Percentiles rank a stretch among this genome's conserved stretches.
These are phyloP conservation scores for Beauveria caledonica DNA, from an alignment of 2,329 filamentous ascomycete species.

Conservation along the genomic window DNA sequence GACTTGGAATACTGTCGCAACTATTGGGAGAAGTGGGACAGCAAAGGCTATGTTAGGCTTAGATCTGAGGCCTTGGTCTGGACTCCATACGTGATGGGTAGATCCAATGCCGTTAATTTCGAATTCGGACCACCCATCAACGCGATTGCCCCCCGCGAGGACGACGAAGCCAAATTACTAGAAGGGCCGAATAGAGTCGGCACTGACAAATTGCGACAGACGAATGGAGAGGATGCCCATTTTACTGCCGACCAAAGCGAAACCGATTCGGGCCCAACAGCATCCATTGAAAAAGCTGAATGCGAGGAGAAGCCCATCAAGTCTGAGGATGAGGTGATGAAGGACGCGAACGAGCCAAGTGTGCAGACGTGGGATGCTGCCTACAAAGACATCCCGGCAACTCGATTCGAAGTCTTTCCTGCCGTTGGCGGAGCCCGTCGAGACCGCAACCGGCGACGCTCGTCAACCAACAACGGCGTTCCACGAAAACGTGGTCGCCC, in stretches of 20 bases:
- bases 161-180: constrained; percentile 45
- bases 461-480: neutral
- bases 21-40: constrained; percentile 83
- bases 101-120: constrained; percentile 72
- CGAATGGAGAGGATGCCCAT: constrained; percentile 17
- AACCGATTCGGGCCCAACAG: neutral
- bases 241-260: constrained; percentile 1
- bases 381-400: constrained; percentile 55
- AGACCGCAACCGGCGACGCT: constrained; percentile 35
- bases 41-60: constrained; percentile 79
- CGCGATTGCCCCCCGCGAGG: constrained; percentile 80
- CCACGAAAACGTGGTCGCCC: constrained; percentile 23
- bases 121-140: constrained; percentile 75
- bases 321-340: constrained; percentile 20
- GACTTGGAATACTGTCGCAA: constrained; percentile 79
- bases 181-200: constrained; percentile 21
- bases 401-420: constrained; percentile 72
- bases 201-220: constrained; percentile 15
- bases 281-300: constrained; percentile 19
- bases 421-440: constrained; percentile 46
- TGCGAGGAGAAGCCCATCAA: constrained; percentile 25
- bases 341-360: constrained; percentile 21
- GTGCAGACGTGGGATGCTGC: constrained; percentile 34
- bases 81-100: constrained; percentile 96
- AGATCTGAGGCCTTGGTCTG: constrained; percentile 76